These are phyloP conservation scores for Coemansia sp. DNA, from an alignment of 192 early-diverging fungal genomes.

Conservation along the genomic window DNA sequence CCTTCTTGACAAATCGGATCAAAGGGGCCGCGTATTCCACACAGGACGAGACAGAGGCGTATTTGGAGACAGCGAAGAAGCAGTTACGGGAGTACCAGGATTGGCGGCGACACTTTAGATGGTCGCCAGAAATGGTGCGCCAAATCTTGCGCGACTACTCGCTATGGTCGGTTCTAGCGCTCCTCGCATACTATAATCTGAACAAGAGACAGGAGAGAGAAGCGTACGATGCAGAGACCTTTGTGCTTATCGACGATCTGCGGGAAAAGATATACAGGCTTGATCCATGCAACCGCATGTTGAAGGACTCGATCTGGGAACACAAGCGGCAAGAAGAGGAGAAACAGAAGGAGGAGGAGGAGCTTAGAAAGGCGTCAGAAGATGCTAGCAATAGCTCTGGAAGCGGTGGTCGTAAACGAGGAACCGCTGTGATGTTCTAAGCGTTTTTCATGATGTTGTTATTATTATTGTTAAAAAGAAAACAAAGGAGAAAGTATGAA, in stretches of 20 bases:
- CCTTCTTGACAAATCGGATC: not conserved
- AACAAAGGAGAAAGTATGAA: not conserved
- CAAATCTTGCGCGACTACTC: conserved; percentile 34
- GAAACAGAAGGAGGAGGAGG: not conserved
- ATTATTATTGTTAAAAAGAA: conserved; percentile 4
- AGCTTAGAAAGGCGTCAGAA: not conserved
- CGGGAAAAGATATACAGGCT: conserved; percentile 21
- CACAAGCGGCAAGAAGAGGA: not conserved
- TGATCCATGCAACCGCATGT: conserved; percentile 29
- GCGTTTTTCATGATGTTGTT: not conserved
- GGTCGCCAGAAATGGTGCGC: conserved; percentile 17
- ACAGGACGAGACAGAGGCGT: conserved; percentile 4
- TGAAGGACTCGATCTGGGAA: conserved; percentile 18
- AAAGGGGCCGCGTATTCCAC: not conserved
- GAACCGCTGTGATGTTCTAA: conserved; percentile 3
- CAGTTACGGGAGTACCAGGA: conserved; percentile 39
- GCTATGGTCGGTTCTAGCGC: conserved; percentile 37
- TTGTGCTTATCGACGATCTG: conserved; percentile 36
- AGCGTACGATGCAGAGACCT: conserved; percentile 37
- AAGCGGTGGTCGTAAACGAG: not conserved
- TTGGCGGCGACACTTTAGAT: conserved; percentile 47
- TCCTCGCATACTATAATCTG: conserved; percentile 42
- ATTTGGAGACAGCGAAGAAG: conserved; percentile 34
- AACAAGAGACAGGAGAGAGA: conserved; percentile 27
- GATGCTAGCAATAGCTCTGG: not conserved